Evolutionary conservation across 768 basidiomycete species (phyloP), one percentile per base, ranked within the genome.

Genomic region (Amanita phalloides): DNA sequence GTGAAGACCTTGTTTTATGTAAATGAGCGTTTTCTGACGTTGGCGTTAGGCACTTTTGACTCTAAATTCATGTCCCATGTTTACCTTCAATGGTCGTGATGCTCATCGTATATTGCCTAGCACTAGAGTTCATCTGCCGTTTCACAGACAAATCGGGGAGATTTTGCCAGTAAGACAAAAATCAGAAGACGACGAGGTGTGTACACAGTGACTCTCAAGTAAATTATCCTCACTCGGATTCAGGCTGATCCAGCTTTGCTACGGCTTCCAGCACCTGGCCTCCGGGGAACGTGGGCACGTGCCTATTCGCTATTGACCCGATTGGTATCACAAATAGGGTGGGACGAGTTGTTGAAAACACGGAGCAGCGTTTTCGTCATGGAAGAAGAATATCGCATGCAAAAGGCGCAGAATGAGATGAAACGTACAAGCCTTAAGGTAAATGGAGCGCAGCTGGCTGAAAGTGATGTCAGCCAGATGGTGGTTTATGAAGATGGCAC

Each of bases 11-110:
- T 9, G 8, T 14, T 25, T 21, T 20, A 11, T 42, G 1, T 35
- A 6, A 23, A 20, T 8, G 9, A 25, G 7, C 0, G 11, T 2
- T 30, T 32, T 13, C 33, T 50, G 32, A 50, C 36, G 30, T 17
- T 65, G 49, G 25, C 54, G 51, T 6, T 17, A 76, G 75, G 92
- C 93, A 0, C 72, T 98, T 11, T 73, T 97, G 38, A 96, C 95
- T 1, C 79, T 97, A 45, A 97, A 97, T 63, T 97, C 94, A n/a
- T 97, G 96, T 70, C 94, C 95, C 2, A 98, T 99, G 96, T 99
- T 99, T 69, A 98, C 96, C 6, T 98, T 89, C 70, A 96, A 96
- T 61, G 95, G 96, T 41, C 83, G 94, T 20, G 96, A 99, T 65
- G 74, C 84, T 2, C 96, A 99, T 63, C 80, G 93, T 3, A 81